Evolutionary conservation across 371 early-diverging fungal species (phyloP).

Genomic region (Sporodiniella umbellata): DNA sequence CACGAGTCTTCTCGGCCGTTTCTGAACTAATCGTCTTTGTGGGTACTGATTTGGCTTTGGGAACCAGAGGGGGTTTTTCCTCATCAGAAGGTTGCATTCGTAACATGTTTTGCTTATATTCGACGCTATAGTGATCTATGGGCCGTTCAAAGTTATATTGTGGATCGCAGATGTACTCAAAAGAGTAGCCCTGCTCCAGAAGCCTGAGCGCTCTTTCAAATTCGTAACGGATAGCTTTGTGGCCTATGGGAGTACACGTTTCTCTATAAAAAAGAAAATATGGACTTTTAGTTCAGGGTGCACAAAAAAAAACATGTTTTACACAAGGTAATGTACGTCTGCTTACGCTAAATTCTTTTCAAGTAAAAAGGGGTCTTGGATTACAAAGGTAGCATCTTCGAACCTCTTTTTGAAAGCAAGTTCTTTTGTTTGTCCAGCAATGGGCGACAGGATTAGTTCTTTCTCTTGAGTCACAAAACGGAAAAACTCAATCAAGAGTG

Average conservation of each 20-base stretch:
- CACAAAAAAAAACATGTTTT: not conserved
- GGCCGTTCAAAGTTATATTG: not conserved
- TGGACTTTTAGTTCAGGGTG: too few species aligned
- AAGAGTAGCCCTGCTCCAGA: not conserved
- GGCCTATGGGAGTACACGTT: constrained; percentile 8
- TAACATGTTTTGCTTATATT: not conserved
- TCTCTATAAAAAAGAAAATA: not conserved
- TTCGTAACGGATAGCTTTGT: constrained; percentile 2
- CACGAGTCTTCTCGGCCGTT: too few species aligned
- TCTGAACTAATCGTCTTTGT: too few species aligned
- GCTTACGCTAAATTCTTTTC: constrained; percentile 17
- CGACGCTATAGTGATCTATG: not conserved
- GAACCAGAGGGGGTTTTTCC: too few species aligned
- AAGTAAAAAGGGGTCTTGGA: constrained; percentile 26
- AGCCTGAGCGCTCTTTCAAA: constrained; percentile 13
- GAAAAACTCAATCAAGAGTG: constrained; percentile 61
- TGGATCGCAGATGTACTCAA: constrained; percentile 3
- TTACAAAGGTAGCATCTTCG: constrained; percentile 1
- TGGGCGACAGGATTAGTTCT: constrained; percentile 17
- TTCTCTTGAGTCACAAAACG: constrained; percentile 48
- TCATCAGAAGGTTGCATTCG: too few species aligned
- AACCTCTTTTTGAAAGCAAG: constrained; percentile 37
- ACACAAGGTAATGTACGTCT: too few species aligned
- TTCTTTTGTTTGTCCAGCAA: too few species aligned
- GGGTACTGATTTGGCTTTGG: too few species aligned